Evolutionary conservation across 1,284 basidiomycete genomes (phyloP).

Genomic region (Ceratobasidium sp.): DNA sequence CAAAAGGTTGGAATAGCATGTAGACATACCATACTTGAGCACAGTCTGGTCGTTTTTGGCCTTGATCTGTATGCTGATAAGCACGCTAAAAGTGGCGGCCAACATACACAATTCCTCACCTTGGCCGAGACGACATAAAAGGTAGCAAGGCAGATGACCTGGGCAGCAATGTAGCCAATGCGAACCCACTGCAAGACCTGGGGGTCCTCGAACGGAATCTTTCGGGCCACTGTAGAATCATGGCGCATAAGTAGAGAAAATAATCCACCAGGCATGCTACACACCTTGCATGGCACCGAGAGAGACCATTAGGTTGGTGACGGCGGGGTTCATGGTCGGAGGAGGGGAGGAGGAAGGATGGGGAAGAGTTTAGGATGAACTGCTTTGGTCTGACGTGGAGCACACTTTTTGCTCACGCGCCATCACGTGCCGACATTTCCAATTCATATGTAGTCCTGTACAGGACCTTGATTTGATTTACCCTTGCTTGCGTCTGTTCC

Average conservation of each 20-base stretch:
- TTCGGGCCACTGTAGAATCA: slow-evolving; percentile 74
- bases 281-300: slow-evolving; percentile 89
- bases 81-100: slow-evolving; percentile 45
- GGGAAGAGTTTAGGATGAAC: slow-evolving; percentile 10
- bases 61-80: slow-evolving; percentile 71
- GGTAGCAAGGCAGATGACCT: slow-evolving; percentile 69
- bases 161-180: slow-evolving; percentile 80
- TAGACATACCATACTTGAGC: slow-evolving; percentile 81
- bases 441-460: slow-evolving; percentile 12
- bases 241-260: slow-evolving; percentile 45
- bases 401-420: slow-evolving; percentile 25
- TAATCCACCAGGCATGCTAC: slow-evolving; percentile 46
- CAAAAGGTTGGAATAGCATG: slow-evolving; percentile 39
- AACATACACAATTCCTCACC: slow-evolving; percentile 53
- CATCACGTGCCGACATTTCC: slow-evolving; percentile 11
- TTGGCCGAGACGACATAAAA: slow-evolving; percentile 80
- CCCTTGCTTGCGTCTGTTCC: not conserved
- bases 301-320: slow-evolving; percentile 80
- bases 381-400: slow-evolving; percentile 32
- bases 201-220: slow-evolving; percentile 91
- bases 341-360: not conserved
- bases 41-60: slow-evolving; percentile 94
- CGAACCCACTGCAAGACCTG: slow-evolving; percentile 83
- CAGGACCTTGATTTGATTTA: slow-evolving; percentile 12
- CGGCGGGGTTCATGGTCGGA: slow-evolving; percentile 52